Evolutionary conservation across 208 protist genomes (phyloP).

Genomic region (Leishmania amazonensis): DNA sequence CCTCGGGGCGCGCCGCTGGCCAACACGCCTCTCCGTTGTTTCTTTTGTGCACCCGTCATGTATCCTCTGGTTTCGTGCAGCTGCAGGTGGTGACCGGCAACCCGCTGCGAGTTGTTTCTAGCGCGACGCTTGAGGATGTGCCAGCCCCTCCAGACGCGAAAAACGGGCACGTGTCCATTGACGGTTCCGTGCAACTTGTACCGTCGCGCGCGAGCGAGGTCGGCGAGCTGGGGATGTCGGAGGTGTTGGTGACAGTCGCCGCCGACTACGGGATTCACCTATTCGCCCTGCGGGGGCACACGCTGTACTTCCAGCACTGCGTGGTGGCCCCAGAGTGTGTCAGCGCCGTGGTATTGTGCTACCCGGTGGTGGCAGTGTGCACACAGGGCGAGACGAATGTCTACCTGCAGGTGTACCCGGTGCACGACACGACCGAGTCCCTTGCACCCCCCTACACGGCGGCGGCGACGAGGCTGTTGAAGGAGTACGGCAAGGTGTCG

Average conservation of each 20-base stretch:
- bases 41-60: conserved; percentile 19
- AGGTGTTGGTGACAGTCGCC: conserved; percentile 26
- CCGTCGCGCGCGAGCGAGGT: conserved; percentile 15
- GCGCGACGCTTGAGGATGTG: conserved; percentile 19
- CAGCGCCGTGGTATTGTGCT: conserved; percentile 24
- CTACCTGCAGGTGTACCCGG: conserved; percentile 36
- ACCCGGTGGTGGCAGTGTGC: conserved; percentile 28
- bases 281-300: conserved; percentile 26
- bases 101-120: conserved; percentile 36
- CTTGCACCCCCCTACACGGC: conserved; percentile 25
- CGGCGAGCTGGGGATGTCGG: conserved; percentile 17
- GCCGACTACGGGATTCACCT: conserved; percentile 25
- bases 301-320: conserved; percentile 35
- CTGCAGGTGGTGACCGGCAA: conserved; percentile 33
- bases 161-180: conserved; percentile 11
- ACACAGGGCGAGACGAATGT: conserved; percentile 27
- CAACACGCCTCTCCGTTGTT: conserved; percentile 17
- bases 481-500: conserved; percentile 31
- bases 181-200: conserved; percentile 27
- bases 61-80: conserved; percentile 6
- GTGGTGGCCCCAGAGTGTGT: conserved; percentile 16
- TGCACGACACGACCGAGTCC: conserved; percentile 29
- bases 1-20: conserved; percentile 3
- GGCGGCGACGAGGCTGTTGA: conserved; percentile 21
- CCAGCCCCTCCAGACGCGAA: neutral